Conservation (phyloP, 805 yeast species). For the Nakazawaea ambrosiae region DNA sequence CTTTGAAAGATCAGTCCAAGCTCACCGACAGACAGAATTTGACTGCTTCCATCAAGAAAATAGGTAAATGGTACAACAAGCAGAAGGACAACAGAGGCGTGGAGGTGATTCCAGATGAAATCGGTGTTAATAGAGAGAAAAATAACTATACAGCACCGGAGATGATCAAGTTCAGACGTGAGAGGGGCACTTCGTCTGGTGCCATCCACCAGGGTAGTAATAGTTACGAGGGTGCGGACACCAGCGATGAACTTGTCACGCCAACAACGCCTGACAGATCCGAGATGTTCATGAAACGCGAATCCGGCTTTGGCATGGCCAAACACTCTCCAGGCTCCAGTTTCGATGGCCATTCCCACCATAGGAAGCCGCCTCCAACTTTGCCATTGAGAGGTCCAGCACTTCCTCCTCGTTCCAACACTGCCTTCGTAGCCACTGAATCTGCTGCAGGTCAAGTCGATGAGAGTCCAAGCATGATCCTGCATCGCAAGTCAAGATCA, state of each 20-base stretch:
- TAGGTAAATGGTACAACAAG: constrained; percentile 66
- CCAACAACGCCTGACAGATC: neutral
- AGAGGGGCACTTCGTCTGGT: constrained; percentile 1
- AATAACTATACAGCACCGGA: constrained; percentile 41
- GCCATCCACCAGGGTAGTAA: neutral
- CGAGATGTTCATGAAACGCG: neutral
- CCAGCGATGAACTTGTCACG: constrained; percentile 1
- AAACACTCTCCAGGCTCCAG: constrained; percentile 12
- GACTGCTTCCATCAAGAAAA: constrained; percentile 43
- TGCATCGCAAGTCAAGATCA: constrained; percentile 17
- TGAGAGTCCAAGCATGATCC: constrained; percentile 11
- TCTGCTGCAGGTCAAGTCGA: constrained; percentile 13
- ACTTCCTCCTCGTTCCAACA: neutral
- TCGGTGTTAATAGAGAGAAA: constrained; percentile 7
- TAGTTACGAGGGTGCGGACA: too few relatives aligned
- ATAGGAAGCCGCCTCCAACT: constrained; percentile 2
- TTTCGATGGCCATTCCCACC: constrained; percentile 9
- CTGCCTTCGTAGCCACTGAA: constrained; percentile 10
- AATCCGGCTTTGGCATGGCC: constrained; percentile 11
- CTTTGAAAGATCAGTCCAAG: too few relatives aligned
- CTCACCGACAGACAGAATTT: constrained; percentile 19
- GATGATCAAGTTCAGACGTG: constrained; percentile 57
- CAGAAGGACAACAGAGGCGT: constrained; percentile 18
- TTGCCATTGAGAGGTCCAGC: constrained; percentile 11
- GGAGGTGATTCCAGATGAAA: constrained; percentile 9